Percentiles rank a stretch among this genome's conserved stretches.
Conservation (phyloP, 441 rosid genomes). For the Populus hybrid region DNA sequence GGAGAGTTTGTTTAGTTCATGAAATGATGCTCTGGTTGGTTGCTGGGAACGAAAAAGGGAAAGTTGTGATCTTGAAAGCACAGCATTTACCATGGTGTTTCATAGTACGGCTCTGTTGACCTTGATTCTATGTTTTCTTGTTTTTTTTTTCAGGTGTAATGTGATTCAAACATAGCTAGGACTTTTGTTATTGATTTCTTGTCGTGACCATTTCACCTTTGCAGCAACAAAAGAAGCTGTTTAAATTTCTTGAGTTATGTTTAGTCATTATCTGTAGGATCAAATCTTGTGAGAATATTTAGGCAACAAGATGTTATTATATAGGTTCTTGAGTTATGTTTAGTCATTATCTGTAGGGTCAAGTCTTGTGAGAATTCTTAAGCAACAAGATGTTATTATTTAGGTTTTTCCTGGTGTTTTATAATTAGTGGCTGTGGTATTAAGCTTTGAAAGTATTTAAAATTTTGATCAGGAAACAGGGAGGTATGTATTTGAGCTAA, state of each 20-base stretch:
- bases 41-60: background rate
- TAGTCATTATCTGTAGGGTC: background rate
- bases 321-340: background rate
- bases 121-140: background rate
- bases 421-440: no score
- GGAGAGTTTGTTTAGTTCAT: background rate
- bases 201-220: background rate
- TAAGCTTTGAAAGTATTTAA: background rate
- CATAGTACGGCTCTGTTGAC: background rate
- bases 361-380: background rate
- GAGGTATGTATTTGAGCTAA: background rate
- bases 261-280: background rate
- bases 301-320: background rate
- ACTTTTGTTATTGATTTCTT: background rate
- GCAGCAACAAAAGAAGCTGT: background rate
- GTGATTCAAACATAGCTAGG: background rate
- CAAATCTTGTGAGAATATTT: background rate
- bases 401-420: background rate
- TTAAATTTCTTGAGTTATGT: background rate
- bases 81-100: background rate
- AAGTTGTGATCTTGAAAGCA: background rate
- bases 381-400: background rate
- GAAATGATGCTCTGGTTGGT: background rate
- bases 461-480: background rate
- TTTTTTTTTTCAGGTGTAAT: background rate